A percentile compares a stretch with the other conserved stretches of the same genome.
Evolutionary conservation across 257 asterid species (phyloP).

Genomic region (Nicotiana knightiana): DNA sequence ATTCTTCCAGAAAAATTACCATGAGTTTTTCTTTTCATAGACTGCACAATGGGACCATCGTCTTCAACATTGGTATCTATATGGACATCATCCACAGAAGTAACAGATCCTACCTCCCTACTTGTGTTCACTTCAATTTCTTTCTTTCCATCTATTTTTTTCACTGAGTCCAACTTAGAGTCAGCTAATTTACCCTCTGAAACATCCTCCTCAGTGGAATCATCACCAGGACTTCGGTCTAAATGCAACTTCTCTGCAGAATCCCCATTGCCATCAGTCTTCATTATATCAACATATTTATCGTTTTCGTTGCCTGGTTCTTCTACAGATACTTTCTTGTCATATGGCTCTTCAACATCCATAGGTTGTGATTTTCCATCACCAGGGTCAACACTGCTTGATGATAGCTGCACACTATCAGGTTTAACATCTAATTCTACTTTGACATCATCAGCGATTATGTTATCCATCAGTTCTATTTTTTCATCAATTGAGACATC

Average conservation of each 20-base stretch:
- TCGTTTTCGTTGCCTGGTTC: too few relatives aligned
- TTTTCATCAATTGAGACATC: slow-evolving; percentile 40
- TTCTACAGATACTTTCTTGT: slow-evolving; percentile 1
- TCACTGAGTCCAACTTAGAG: slow-evolving; percentile 28
- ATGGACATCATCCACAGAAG: slow-evolving; percentile 43
- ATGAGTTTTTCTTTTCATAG: slow-evolving; percentile 57
- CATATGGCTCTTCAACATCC: slow-evolving; percentile 51
- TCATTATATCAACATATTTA: too few relatives aligned
- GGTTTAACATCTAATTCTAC: slow-evolving; percentile 35
- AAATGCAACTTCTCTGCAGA: too few relatives aligned
- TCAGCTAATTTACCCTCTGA: slow-evolving; percentile 44
- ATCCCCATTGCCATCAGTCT: neutral
- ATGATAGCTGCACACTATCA: slow-evolving; percentile 24
- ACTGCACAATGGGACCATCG: slow-evolving; percentile 23
- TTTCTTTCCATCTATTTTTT: slow-evolving; percentile 30
- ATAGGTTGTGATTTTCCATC: slow-evolving; percentile 44
- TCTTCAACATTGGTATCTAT: slow-evolving; percentile 29
- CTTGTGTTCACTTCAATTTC: slow-evolving; percentile 1
- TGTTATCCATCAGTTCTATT: slow-evolving; percentile 60
- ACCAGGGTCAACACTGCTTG: slow-evolving; percentile 36
- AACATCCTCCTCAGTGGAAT: slow-evolving; percentile 75
- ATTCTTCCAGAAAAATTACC: slow-evolving; percentile 32
- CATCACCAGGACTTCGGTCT: slow-evolving; percentile 49
- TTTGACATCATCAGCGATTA: slow-evolving; percentile 52
- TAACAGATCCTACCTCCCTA: slow-evolving; percentile 47